Percentiles rank a stretch among this genome's conserved stretches.
Conservation (phyloP, 202 grass and related monocot genomes). For the Sporobolus alterniflorus region DNA sequence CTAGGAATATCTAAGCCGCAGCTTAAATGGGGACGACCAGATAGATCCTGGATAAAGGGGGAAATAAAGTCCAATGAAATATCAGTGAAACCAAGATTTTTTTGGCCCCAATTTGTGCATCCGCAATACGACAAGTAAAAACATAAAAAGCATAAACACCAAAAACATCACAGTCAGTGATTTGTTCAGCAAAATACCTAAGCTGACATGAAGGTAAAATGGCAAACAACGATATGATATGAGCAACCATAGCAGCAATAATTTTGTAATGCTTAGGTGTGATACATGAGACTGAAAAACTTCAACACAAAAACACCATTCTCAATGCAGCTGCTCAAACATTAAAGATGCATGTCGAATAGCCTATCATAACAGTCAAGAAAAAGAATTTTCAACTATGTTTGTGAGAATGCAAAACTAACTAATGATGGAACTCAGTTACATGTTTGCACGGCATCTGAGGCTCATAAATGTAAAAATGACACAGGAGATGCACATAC, state of each 20-base stretch:
- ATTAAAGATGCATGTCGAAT: not conserved
- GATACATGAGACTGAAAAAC: not conserved
- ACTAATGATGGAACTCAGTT: not conserved
- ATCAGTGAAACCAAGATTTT: not conserved
- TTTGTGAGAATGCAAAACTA: not conserved
- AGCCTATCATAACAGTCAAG: not conserved
- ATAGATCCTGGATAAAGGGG: slow-evolving; percentile 72
- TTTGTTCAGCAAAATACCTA: not conserved
- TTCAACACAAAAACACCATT: not conserved
- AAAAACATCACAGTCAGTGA: not conserved
- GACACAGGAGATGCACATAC: not conserved
- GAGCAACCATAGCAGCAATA: not conserved
- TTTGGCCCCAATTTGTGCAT: not conserved
- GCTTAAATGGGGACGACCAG: slow-evolving; percentile 93
- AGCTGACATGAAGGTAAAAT: slow-evolving; percentile 9
- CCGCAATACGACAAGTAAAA: not conserved
- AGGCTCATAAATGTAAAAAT: not conserved
- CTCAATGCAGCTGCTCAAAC: not conserved
- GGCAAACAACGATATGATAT: slow-evolving; percentile 3
- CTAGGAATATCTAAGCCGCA: slow-evolving; percentile 80
- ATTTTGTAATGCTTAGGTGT: not conserved
- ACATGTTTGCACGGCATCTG: not conserved
- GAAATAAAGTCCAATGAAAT: slow-evolving; percentile 11
- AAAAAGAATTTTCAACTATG: not conserved
- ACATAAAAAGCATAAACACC: not conserved